These are phyloP conservation scores for Penicillium bialowiezense DNA, from an alignment of 495 filamentous ascomycete species.

Conservation along the genomic window DNA sequence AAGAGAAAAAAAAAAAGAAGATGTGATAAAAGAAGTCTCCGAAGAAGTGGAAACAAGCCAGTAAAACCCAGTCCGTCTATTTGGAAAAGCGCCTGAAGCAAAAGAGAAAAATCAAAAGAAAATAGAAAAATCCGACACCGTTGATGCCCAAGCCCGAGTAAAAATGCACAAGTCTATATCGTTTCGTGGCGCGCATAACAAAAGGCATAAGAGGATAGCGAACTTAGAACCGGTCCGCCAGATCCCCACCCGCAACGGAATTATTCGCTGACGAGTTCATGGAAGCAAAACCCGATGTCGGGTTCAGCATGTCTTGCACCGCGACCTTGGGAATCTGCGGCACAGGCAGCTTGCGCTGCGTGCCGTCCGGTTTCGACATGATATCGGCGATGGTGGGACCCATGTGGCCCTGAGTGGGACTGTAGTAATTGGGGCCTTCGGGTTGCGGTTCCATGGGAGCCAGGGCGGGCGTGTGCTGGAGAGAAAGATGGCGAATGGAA, in stretches of 20 bases:
- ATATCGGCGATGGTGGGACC: constrained; percentile 88
- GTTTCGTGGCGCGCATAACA: constrained; percentile 43
- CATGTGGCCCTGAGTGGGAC: constrained; percentile 47
- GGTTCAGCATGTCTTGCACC: constrained; percentile 80
- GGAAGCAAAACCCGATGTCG: constrained; percentile 58
- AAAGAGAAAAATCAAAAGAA: constrained; percentile 21
- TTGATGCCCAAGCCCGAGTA: constrained; percentile 28
- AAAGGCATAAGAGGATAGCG: constrained; percentile 15
- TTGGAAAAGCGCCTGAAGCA: constrained; percentile 34
- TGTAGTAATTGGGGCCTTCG: constrained; percentile 56
- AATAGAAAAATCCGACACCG: constrained; percentile 29
- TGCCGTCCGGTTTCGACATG: constrained; percentile 80
- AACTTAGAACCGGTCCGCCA: constrained; percentile 39
- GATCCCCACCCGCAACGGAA: constrained; percentile 43
- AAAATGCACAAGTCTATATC: constrained; percentile 49
- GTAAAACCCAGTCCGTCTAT: constrained; percentile 36
- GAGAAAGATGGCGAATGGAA: constrained; percentile 80
- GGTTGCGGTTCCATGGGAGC: constrained; percentile 86
- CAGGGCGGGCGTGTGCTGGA: constrained; percentile 85
- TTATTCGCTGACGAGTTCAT: constrained; percentile 51
- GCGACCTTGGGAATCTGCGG: constrained; percentile 83
- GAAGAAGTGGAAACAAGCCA: background rate
- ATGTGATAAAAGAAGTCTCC: constrained; percentile 1
- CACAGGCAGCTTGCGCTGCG: constrained; percentile 92
- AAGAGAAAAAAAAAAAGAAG: constrained; percentile 10